phyloP scores from a whole-genome alignment of 2,329 filamentous ascomycete species.

The Xylaria sp. region DNA sequence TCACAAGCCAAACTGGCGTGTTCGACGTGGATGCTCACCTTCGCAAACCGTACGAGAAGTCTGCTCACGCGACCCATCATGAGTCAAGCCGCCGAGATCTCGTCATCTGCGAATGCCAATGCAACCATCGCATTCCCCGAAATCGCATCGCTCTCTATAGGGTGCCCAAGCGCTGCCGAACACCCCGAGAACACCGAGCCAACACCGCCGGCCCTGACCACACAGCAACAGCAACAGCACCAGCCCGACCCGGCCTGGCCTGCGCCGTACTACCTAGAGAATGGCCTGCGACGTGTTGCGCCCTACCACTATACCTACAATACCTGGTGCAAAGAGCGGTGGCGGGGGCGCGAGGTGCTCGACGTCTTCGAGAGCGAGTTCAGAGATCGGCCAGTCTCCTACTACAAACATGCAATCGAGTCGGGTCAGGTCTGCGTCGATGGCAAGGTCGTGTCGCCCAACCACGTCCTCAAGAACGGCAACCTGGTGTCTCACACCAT shows the following conservation, averaged over 20 bases:
- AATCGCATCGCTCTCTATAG: constrained; percentile 35
- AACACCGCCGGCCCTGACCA: constrained; percentile 37
- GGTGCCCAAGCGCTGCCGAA: constrained; percentile 12
- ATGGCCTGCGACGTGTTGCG: constrained; percentile 81
- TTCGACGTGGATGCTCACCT: constrained; percentile 16
- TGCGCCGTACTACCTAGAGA: constrained; percentile 82
- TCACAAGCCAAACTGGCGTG: not conserved
- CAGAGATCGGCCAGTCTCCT: constrained; percentile 83
- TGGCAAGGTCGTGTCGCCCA: constrained; percentile 72
- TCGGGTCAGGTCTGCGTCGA: constrained; percentile 83
- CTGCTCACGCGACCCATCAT: constrained; percentile 35
- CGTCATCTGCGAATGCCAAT: constrained; percentile 27
- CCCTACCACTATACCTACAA: constrained; percentile 97
- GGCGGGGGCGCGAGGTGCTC: constrained; percentile 82
- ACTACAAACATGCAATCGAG: constrained; percentile 88
- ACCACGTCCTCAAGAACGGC: constrained; percentile 84
- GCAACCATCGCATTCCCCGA: constrained; percentile 30
- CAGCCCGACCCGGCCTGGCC: constrained; percentile 58
- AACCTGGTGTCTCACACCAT: constrained; percentile 92
- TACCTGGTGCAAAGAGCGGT: constrained; percentile 92
- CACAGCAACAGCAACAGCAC: constrained; percentile 8
- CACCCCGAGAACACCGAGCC: not conserved
- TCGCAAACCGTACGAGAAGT: constrained; percentile 17
- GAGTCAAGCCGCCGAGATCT: constrained; percentile 29
- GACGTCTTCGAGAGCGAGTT: constrained; percentile 95